Conservation (phyloP, 1,284 basidiomycete species). For the Tilletia horrida region DNA sequence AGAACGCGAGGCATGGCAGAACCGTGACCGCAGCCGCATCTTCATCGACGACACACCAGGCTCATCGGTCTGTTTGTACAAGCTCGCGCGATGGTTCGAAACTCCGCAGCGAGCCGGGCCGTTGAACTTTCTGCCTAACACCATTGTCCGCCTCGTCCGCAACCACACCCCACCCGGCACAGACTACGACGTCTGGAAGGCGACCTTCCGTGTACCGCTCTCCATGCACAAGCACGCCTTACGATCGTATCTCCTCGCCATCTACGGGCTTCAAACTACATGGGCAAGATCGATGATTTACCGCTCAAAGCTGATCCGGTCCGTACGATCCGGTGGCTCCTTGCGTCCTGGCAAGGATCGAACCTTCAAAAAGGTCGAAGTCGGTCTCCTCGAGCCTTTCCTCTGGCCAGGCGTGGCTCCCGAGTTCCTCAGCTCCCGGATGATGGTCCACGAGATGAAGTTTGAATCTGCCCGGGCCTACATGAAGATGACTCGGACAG, state of each 20-base stretch:
- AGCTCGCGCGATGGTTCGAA: constrained; percentile 44
- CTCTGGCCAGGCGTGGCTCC: constrained; percentile 47
- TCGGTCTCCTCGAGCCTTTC: constrained; percentile 52
- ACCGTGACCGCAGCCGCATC: constrained; percentile 46
- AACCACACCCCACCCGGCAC: constrained; percentile 74
- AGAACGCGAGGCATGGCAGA: constrained; percentile 43
- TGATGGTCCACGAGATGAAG: constrained; percentile 39
- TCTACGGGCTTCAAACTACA: constrained; percentile 74
- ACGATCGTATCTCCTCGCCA: constrained; percentile 74
- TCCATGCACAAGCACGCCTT: constrained; percentile 87
- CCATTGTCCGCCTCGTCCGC: constrained; percentile 75
- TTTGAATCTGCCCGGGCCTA: constrained; percentile 37
- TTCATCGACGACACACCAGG: constrained; percentile 49
- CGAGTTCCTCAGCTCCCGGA: constrained; percentile 35
- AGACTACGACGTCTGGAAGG: constrained; percentile 88
- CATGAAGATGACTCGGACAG: constrained; percentile 45
- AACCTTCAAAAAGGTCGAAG: constrained; percentile 53
- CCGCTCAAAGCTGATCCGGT: constrained; percentile 40
- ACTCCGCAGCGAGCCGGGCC: constrained; percentile 61
- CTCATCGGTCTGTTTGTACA: constrained; percentile 30
- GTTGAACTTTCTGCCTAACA: constrained; percentile 82
- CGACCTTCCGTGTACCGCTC: constrained; percentile 80
- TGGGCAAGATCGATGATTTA: constrained; percentile 92
- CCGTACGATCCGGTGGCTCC: constrained; percentile 48
- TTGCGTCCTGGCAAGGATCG: constrained; percentile 57